phyloP scores from a whole-genome alignment of 139 green algal species.

The Ostreobium quekettii region DNA sequence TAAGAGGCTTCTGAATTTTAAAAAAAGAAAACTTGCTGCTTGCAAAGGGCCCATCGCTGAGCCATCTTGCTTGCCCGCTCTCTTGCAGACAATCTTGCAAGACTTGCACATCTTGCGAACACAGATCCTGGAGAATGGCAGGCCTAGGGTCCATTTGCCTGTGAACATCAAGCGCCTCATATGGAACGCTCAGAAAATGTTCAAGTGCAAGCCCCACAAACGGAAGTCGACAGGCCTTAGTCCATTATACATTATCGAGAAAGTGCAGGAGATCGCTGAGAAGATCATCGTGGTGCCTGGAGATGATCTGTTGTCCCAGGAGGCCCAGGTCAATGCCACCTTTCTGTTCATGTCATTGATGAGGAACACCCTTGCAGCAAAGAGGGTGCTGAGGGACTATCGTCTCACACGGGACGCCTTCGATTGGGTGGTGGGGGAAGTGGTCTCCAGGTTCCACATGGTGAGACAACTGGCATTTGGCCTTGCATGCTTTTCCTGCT shows the following conservation, averaged over 20 bases:
- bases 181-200: conserved; percentile 88
- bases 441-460: conserved; percentile 51
- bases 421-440: conserved; percentile 85
- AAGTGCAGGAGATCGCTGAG: conserved; percentile 25
- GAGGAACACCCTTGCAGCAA: conserved; percentile 73
- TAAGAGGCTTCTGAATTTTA: too few relatives aligned
- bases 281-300: conserved; percentile 77
- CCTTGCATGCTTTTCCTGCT: too few relatives aligned
- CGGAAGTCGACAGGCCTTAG: conserved; percentile 35
- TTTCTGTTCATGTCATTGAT: conserved; percentile 83
- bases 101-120: conserved; percentile 70
- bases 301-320: conserved; percentile 63
- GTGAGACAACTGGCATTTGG: too few relatives aligned
- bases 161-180: conserved; percentile 89
- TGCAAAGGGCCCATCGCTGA: too few relatives aligned
- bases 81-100: conserved; percentile 22
- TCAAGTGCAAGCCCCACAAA: conserved; percentile 43
- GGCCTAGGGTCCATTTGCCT: conserved; percentile 74
- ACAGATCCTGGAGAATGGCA: conserved; percentile 71
- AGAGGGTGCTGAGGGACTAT: conserved; percentile 80
- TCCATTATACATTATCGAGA: conserved; percentile 54
- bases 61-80: too few relatives aligned
- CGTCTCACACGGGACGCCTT: conserved; percentile 74
- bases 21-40: too few relatives aligned
- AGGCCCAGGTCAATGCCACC: conserved; percentile 95